These are phyloP conservation scores for Diplodia intermedia DNA, from an alignment of 2,329 filamentous ascomycete genomes.

Conservation along the genomic window DNA sequence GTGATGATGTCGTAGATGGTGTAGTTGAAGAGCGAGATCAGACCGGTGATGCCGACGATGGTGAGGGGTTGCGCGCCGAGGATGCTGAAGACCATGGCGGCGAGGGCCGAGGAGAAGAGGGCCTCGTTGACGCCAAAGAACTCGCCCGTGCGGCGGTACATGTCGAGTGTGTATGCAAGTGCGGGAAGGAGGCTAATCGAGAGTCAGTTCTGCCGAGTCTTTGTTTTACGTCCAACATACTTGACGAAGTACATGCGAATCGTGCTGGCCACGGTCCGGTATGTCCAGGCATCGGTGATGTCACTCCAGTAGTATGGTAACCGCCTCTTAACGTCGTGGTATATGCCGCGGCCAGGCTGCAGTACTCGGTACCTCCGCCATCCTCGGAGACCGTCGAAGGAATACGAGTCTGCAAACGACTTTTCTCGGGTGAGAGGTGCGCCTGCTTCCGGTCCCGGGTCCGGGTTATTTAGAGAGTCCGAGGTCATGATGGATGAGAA, in stretches of 20 bases:
- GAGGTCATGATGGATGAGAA: background rate
- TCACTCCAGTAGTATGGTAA: slow-evolving; percentile 65
- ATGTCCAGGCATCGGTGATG: slow-evolving; percentile 62
- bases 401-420: slow-evolving; percentile 37
- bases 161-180: slow-evolving; percentile 65
- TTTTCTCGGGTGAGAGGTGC: slow-evolving; percentile 42
- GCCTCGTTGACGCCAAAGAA: slow-evolving; percentile 66
- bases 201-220: slow-evolving; percentile 26
- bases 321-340: slow-evolving; percentile 60
- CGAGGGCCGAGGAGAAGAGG: slow-evolving; percentile 62
- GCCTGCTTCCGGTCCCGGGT: slow-evolving; percentile 1
- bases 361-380: slow-evolving; percentile 53
- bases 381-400: slow-evolving; percentile 48
- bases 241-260: slow-evolving; percentile 67
- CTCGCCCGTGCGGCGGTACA: slow-evolving; percentile 61
- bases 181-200: slow-evolving; percentile 60
- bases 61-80: slow-evolving; percentile 62
- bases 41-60: slow-evolving; percentile 64
- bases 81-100: slow-evolving; percentile 62
- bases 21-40: slow-evolving; percentile 62
- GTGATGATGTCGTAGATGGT: slow-evolving; percentile 65
- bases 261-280: slow-evolving; percentile 61
- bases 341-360: slow-evolving; percentile 60
- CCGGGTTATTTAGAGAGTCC: background rate
- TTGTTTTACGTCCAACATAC: slow-evolving; percentile 37